Evolutionary conservation across 805 yeast genomes (phyloP), one percentile per base, ranked within the genome.

Genomic region (Cephaloascus albidus): DNA sequence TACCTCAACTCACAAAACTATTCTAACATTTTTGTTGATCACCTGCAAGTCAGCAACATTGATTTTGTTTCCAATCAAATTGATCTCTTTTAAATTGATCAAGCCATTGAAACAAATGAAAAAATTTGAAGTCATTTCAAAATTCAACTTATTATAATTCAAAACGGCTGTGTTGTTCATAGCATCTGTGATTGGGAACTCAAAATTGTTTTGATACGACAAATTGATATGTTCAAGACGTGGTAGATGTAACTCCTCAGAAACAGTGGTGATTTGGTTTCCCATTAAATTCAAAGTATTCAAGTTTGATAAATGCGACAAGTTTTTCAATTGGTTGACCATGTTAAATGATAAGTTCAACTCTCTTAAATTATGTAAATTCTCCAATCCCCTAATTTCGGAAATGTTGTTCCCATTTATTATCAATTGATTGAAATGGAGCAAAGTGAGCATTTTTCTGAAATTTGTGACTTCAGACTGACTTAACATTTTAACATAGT

Each of bases 301-400:
- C 42, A 93, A 67, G n/a, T 80, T 52, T 1, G 47, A 57, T 42
- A 93, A 69, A 49, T 84, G 93, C 1, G 66, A 60, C 39, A 93
- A 48, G 46, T 82, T 79, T 42, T 76, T 80, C 34, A 93, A 60
- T 38, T 72, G 69, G 3, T 69, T 48, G 31, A 93, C 69, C 42
- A 65, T 65, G 57, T 93, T 93, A 2, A 84, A 75, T 0, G 97
- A 81, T 17, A 93, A 70, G 55, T 93, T 98, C 43, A 93, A 57
- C 0, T 84, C 83, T 8, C 69, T 74, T 39, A 93, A 67, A 37
- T 85, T 82, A 15, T 47, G 46, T 52, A 85, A 78, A 18, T 79
- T 67, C 3, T 86, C 93, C 42, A 31, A 31, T 6, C 18, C 33
- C 33, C 28, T 23, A 6, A 23, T 23, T 23, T 23, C 28, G 12